Evolutionary conservation across 257 asterid species (phyloP), one percentile per base, ranked within the genome.

Genomic region (Solanum etuberosum): DNA sequence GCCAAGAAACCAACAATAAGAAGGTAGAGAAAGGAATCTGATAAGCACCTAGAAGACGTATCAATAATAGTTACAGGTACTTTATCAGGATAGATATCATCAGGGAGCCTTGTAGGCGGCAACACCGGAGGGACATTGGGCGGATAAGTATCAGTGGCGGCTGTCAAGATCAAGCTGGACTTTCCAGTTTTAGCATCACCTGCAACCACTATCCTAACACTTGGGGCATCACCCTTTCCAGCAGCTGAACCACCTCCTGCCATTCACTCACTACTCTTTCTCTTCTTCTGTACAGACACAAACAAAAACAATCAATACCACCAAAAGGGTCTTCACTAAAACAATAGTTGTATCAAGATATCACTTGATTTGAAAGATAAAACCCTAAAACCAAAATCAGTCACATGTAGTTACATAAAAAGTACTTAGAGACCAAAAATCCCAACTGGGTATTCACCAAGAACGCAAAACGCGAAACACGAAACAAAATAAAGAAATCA

Each of bases 101-200:
- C 98, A 10, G 99, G 99, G 20, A 97, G 95, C 95, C 98, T 90
- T 9, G 98, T 96, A 0, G 98, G 98, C 43, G 99, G 99, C 88
- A 97, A 88, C 84, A 95, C 93, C 18, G 98, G 96, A 15, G 98
- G 97, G 6, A 91, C 95, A 92, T 85, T 91, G 87, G 89, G 85
- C 4, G 98, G 96, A 68, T 93, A 96, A 67, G 88, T 89, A 65
- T 93, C 96, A 7, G 98, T 91, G 70, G 97, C 98, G n/a, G 99
- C 98, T 9, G 99, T 90, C 23, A 96, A 90, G 68, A 97, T 92
- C 89, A 97, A 90, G 87, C 98, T 94, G 90, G 99, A 95, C 89
- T 97, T 97, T 21, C 99, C 99, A 43, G 99, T 96, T 93, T 91
- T 93, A 0, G 96, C 86, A 37, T 97, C 99, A 57, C 99, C 99